phyloP scores from a whole-genome alignment of 352 stramenopile genomes.

The Peronospora tabacina region DNA sequence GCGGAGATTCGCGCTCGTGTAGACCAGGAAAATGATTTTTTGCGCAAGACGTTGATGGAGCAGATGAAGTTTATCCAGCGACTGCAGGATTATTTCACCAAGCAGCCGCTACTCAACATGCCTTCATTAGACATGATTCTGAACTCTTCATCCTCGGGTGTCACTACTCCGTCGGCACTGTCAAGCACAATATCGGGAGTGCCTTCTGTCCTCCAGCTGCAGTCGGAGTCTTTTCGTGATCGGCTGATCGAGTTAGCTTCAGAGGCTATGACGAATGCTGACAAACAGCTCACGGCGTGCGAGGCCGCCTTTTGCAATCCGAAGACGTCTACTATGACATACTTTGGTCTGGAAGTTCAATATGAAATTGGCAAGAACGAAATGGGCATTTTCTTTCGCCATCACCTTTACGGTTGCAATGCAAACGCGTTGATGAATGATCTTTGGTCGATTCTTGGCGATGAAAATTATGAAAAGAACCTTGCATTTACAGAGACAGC shows the following conservation, averaged over 20 bases:
- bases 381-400: slow-evolving; percentile 82
- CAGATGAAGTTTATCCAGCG: slow-evolving; percentile 90
- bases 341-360: slow-evolving; percentile 83
- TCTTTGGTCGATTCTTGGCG: slow-evolving; percentile 69
- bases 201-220: slow-evolving; percentile 58
- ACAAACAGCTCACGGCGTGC: slow-evolving; percentile 65
- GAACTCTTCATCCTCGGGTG: slow-evolving; percentile 60
- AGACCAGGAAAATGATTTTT: slow-evolving; percentile 86
- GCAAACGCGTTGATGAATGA: slow-evolving; percentile 59
- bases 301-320: slow-evolving; percentile 71
- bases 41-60: slow-evolving; percentile 85
- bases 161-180: slow-evolving; percentile 46
- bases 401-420: slow-evolving; percentile 78
- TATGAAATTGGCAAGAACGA: slow-evolving; percentile 85
- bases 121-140: slow-evolving; percentile 79
- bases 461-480: slow-evolving; percentile 70
- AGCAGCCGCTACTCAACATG: slow-evolving; percentile 87
- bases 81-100: slow-evolving; percentile 87
- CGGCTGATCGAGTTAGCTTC: slow-evolving; percentile 57
- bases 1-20: slow-evolving; percentile 81
- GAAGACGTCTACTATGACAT: slow-evolving; percentile 85
- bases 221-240: slow-evolving; percentile 74
- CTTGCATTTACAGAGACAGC: slow-evolving; percentile 75
- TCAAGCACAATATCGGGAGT: slow-evolving; percentile 60
- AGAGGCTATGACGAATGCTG: slow-evolving; percentile 47